Base-by-base conservation (phyloP, 768 basidiomycete genomes). In the Kwoniella bestiolae region DNA sequence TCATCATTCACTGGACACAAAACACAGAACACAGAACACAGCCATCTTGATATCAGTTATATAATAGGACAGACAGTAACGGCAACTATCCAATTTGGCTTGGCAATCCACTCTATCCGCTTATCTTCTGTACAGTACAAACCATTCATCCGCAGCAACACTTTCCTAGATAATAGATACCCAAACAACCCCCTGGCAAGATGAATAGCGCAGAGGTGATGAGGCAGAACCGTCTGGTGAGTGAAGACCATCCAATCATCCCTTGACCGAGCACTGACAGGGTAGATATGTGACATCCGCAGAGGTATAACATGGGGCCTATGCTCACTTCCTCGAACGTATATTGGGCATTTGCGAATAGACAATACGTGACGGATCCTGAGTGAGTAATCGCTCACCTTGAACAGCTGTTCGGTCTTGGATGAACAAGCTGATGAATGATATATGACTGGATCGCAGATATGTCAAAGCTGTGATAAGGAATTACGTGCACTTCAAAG, bases 401-500 rank as follows among this genome's bases (percentile, higher is more conserved):
- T n/a, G n/a, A n/a, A n/a, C n/a, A n/a, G n/a, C n/a, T n/a, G n/a
- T n/a, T n/a, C n/a, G n/a, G n/a, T 12, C 23, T 18, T 23, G 21
- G 11, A 14, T 23, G 8, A 25, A 28, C 28, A 41, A 11, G 21
- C 26, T 35, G 59, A 29, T 56, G 32, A 14, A 32, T 18, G 18
- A 18, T 6, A 9, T 41, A 26, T 12, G 25, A n/a, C 21, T 38
- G 9, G 3, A 23, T 45, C 23, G 21, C 29, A 77, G 75, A 49
- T 79, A 75, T 38, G 70, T 75, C 53, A 75, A 73, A 41, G 76
- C 72, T 14, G 74, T 81, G 25, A 55, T 81, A 0, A 51, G 67
- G 14, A 65, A 65, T 21, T 81, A 81, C 57, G 69, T 78, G 50
- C 60, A 78, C 38, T 67, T 62, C 60, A 81, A 81, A 67, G 59